Evolutionary conservation across 208 protist genomes (phyloP).

Genomic region (Perkinsela sp.): DNA sequence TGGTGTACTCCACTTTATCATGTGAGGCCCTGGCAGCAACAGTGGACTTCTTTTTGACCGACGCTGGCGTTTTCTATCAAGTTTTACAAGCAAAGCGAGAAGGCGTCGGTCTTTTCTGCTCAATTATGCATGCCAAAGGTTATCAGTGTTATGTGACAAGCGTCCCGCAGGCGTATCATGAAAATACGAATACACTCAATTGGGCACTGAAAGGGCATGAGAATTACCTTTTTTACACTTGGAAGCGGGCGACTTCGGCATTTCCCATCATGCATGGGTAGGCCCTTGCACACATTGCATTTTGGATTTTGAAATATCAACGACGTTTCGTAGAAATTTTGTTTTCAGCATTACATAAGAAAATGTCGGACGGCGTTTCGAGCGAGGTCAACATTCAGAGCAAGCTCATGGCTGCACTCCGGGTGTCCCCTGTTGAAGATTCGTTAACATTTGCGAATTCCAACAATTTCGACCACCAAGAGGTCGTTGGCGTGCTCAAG

Average conservation of each 20-base stretch:
- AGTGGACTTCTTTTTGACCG: background rate
- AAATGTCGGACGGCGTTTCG: too few relatives aligned
- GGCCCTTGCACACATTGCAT: background rate
- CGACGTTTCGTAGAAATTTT: too few relatives aligned
- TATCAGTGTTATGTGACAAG: background rate
- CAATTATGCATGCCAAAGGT: background rate
- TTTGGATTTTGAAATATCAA: too few relatives aligned
- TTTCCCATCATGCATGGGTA: background rate
- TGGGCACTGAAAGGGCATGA: background rate
- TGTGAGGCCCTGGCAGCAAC: slow-evolving; percentile 1
- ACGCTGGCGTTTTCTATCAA: slow-evolving; percentile 4
- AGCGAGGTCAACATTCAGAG: too few relatives aligned
- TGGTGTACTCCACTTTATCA: slow-evolving; percentile 3
- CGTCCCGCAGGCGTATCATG: background rate
- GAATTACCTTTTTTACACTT: background rate
- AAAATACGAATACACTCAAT: background rate
- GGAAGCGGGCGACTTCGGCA: background rate
- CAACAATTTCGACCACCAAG: slow-evolving; percentile 31
- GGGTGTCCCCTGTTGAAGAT: slow-evolving; percentile 7
- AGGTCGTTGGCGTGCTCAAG: slow-evolving; percentile 60
- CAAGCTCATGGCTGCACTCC: too few relatives aligned
- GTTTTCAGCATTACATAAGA: too few relatives aligned
- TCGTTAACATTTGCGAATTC: slow-evolving; percentile 4
- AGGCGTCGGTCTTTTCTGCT: background rate
- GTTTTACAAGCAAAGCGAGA: slow-evolving; percentile 4